Evolutionary conservation across 2,329 filamentous ascomycete species (phyloP), one percentile per base, ranked within the genome.

Genomic region (Nigrospora osmanthi): DNA sequence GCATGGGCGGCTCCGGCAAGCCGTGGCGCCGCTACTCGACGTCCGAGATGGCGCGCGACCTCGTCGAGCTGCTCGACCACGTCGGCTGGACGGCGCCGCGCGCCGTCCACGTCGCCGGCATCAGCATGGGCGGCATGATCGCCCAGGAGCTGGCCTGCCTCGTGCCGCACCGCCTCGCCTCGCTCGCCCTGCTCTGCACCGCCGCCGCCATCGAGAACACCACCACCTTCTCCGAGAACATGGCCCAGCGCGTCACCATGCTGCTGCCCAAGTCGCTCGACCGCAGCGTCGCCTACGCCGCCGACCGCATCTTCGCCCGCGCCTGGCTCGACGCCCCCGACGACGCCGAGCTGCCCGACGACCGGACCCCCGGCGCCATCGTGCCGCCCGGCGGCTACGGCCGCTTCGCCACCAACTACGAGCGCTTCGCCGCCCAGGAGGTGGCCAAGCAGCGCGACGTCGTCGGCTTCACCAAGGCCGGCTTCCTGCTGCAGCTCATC

Each of bases 111-210:
- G 62, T 94, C 43, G 71, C 86, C 32, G 89, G 89, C 45, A 81
- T 91, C 52, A 88, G 83, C 47, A 86, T 95, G 76, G 89, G 89
- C 51, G 89, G 89, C 57, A 95, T 95, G 89, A 91, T 95, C 55
- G 80, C 87, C 3, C 89, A 95, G 64, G 89, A 95, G 66, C 58
- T 95, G 4, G 80, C 75, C 17, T 69, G 65, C 52, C 62, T 71
- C n/a, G 64, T 70, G 30, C 79, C 80, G 0, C 50, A 65, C 12
- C 69, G 76, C 39, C 60, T 87, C 43, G 66, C 68, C 19, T 78
- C 73, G 14, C 66, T 87, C 15, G 73, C 67, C 32, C 71, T 87
- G 3, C 64, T 82, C 49, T 80, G 75, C 60, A 86, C 83, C 2
- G 77, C 81, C 1, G 75, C 80, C 5, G 60, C 62, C 32, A 71